Evolutionary conservation across 2,329 filamentous ascomycete species (phyloP), one percentile per base, ranked within the genome.

Genomic region (Pyrenophora teres): DNA sequence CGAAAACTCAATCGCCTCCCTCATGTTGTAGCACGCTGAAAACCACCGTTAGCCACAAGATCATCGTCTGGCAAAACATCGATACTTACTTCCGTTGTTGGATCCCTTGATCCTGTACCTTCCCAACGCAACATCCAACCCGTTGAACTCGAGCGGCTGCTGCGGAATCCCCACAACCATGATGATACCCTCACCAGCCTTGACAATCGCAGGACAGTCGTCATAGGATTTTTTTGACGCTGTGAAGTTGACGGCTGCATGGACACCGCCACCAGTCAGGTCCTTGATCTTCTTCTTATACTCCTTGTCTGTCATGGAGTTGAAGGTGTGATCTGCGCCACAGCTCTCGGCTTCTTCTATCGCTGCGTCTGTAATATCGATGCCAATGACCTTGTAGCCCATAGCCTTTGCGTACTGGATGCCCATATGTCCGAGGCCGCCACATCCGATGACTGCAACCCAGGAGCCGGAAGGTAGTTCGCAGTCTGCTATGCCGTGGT

Each of bases 11-110:
- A 72, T 69, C 5, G 64, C 67, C 33, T 63, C 54, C 21, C 60
- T 59, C 68, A 72, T 70, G 32, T 72, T 72, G 49, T 71, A 68
- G 43, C 69, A 38, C 67, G 73, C 43, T 78, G 76, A 21, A 64
- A 3, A 9, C 74, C 57, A 25, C 78, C 78, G 60, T 55, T 68
- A 79, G n/a, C 77, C 78, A 33, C 33, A 6, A 6, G 18, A 16
- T 12, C 15, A 2, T 7, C 3, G 3, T n/a, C 4, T n/a, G 27
- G 12, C 12, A 4, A 2, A 32, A 38, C 6, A 10, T 21, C 10
- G 3, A 5, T 16, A 65, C 67, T 63, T 55, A 70, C 65, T 70
- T 42, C 69, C 68, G 39, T 72, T 72, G 46, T 66, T 72, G 33
- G 64, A 60, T 1, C 69, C 69, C 50, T 65, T 69, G 13, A 71